phyloP scores from a whole-genome alignment of 2,329 filamentous ascomycete species.

The Ampelomyces quisqualis region DNA sequence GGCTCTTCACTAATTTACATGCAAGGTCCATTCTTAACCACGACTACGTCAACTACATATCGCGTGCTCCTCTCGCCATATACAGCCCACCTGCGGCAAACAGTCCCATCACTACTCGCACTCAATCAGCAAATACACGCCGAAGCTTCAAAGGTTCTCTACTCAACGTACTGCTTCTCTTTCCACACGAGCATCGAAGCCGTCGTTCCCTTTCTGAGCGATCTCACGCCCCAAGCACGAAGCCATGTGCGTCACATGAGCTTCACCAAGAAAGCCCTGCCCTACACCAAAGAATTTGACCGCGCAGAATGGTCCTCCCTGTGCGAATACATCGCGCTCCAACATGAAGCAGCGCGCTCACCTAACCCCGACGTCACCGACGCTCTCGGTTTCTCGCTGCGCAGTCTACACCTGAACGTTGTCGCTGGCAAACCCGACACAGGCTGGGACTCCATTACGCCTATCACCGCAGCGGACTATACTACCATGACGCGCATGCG shows the following conservation, averaged over 20 bases:
- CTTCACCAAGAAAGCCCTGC: conserved; percentile 58
- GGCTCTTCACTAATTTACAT: conserved; percentile 17
- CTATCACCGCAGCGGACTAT: conserved; percentile 25
- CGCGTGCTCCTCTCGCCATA: conserved; percentile 48
- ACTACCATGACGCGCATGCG: conserved; percentile 28
- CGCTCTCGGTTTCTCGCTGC: conserved; percentile 13
- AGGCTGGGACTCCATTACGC: conserved; percentile 52
- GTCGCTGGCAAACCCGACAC: conserved; percentile 55
- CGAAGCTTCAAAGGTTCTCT: conserved; percentile 60
- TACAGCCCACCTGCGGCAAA: conserved; percentile 51
- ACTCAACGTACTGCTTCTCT: conserved; percentile 58
- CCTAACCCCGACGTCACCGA: neutral
- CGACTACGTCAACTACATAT: conserved; percentile 58
- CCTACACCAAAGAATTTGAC: conserved; percentile 58
- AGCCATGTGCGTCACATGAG: conserved; percentile 53
- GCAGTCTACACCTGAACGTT: conserved; percentile 49
- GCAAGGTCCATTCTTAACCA: conserved; percentile 46
- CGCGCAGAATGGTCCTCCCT: conserved; percentile 57
- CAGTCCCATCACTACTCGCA: conserved; percentile 30
- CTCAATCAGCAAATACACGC: conserved; percentile 48
- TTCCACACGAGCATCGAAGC: conserved; percentile 63
- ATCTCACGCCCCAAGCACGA: conserved; percentile 55
- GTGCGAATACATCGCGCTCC: conserved; percentile 45
- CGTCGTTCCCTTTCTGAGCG: conserved; percentile 59
- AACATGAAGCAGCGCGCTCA: neutral